phyloP scores from a whole-genome alignment of 345 rosid species.

The Linum lewisii region DNA sequence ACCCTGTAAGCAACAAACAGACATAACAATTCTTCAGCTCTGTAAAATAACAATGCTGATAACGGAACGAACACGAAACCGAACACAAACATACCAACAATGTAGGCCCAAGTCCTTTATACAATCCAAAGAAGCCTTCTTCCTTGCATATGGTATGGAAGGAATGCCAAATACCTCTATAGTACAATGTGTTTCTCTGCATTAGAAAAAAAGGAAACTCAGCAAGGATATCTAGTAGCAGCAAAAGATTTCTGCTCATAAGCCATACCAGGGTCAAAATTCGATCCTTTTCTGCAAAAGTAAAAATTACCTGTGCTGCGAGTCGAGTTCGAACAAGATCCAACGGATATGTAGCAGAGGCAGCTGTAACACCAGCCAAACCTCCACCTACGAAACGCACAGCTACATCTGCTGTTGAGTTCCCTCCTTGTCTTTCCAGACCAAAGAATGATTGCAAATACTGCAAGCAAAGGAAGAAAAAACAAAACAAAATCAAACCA shows the following conservation, averaged over 20 bases:
- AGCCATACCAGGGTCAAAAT: constrained; percentile 3
- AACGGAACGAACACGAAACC: neutral
- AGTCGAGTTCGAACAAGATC: constrained; percentile 98
- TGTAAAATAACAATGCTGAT: neutral
- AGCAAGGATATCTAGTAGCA: neutral
- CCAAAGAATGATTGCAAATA: constrained; percentile 24
- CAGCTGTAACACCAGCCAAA: constrained; percentile 94
- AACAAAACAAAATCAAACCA: neutral
- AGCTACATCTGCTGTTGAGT: constrained; percentile 42
- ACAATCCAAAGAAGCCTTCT: constrained; percentile 75
- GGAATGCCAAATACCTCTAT: constrained; percentile 75
- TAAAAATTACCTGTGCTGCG: constrained; percentile 67
- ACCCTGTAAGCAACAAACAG: constrained; percentile 39
- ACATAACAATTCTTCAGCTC: neutral
- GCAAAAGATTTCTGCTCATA: neutral
- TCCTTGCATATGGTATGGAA: constrained; percentile 58
- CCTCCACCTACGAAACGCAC: constrained; percentile 83
- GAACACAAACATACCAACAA: constrained; percentile 43
- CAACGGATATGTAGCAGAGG: constrained; percentile 86
- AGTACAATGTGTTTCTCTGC: constrained; percentile 74
- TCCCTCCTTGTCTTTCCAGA: constrained; percentile 35
- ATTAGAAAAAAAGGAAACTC: neutral
- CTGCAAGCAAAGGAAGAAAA: neutral
- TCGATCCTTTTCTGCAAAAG: too few species aligned
- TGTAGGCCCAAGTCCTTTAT: constrained; percentile 92